A percentile compares a stretch with the other conserved stretches of the same genome.
Evolutionary conservation across 768 basidiomycete species (phyloP).

Genomic region (Suillus variegatus): DNA sequence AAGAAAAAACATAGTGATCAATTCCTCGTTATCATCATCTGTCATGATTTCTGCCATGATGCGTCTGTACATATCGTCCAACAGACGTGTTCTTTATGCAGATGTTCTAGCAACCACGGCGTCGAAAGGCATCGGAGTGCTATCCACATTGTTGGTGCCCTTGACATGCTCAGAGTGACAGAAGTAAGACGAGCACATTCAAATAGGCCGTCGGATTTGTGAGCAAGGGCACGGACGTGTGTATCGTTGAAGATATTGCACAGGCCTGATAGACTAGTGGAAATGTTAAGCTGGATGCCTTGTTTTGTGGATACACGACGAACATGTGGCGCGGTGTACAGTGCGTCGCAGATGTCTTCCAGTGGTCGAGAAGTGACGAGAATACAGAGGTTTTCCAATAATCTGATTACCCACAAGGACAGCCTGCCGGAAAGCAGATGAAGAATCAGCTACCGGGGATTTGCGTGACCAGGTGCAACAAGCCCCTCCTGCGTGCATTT

Average conservation of each 20-base stretch:
- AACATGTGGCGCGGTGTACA: not conserved
- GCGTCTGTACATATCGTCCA: conserved; percentile 8
- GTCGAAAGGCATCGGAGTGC: not conserved
- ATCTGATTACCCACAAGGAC: not conserved
- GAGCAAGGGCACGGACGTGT: not conserved
- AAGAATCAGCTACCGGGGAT: conserved; percentile 14
- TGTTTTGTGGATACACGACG: not conserved
- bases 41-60: conserved; percentile 10
- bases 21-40: not conserved
- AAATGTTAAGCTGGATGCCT: conserved; percentile 5
- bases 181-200: conserved; percentile 5
- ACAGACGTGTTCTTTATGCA: not conserved
- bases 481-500: not conserved
- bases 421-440: not conserved
- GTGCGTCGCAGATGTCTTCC: conserved; percentile 5
- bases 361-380: conserved; percentile 10
- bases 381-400: conserved; percentile 7
- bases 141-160: not conserved
- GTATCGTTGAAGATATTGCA: too few relatives aligned
- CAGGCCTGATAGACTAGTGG: not conserved
- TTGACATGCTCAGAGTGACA: conserved; percentile 7
- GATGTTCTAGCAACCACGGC: not conserved
- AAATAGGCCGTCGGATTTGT: not conserved
- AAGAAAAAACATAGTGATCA: conserved; percentile 8
- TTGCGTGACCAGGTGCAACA: too few relatives aligned